Evolutionary conservation across 2,329 filamentous ascomycete species (phyloP), one percentile per base, ranked within the genome.

Genomic region (Trichophyton mentagrophytes): DNA sequence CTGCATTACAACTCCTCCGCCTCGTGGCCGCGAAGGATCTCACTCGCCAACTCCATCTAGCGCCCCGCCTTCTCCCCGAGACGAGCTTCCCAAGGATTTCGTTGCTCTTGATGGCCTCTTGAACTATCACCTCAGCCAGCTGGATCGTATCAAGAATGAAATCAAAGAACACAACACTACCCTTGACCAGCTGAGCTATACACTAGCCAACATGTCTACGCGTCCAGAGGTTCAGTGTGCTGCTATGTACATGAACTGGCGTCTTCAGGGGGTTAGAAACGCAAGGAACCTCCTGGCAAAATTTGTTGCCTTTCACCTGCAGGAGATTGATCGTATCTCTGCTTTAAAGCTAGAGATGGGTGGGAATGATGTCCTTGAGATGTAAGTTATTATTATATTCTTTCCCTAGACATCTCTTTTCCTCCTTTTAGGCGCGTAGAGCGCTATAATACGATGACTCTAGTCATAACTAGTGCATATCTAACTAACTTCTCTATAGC

Each of bases 51-150:
- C 58, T 20, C 30, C 61, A 15, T n/a, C 44, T 7, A 9, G n/a
- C n/a, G 40, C 36, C 25, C 56, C 57, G 2, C 38, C 46, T 38
- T 62, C 58, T 5, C 33, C 55, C 5, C 27, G 56, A 17, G 65
- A 66, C 40, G 1, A 30, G 13, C 60, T 68, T 2, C 66, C 67
- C 5, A n/a, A 64, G 4, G 65, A 67, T 40, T 47, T 58, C 17
- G 38, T 46, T 22, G 64, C 61, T 25, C 64, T 69, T 13, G 67
- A 69, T 38, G 66, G 64, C 17, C 61, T 66, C 20, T 51, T 68
- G 46, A 70, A 70, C 60, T 66, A 68, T 58, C 67, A 69, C 57
- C 63, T 69, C 11, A 60, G 64, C 47, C 69, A 71, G 58, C 64
- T 69, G 20, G 65, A 67, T 36, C 60, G 68, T 51, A 61, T 71